Base-by-base conservation (phyloP, 192 early-diverging fungal species). In the Podila clonocystis region DNA sequence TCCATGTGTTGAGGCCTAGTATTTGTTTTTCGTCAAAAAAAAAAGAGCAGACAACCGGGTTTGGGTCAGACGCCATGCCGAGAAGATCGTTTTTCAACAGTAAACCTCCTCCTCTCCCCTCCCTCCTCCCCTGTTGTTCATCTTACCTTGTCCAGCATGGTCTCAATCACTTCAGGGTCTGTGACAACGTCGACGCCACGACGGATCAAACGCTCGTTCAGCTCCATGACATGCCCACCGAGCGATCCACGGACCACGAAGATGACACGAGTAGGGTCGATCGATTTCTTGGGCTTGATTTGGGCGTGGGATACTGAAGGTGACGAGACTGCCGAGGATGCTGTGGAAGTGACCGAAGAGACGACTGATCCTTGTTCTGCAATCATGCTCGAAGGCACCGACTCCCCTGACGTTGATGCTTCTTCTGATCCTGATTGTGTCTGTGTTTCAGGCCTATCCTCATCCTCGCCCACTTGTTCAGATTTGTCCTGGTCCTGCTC, bases 91-190 rank as follows among this genome's bases (percentile, higher is more conserved):
- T 57, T 29, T 52, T 50, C 19, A n/a, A n/a, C n/a, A n/a, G n/a
- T n/a, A n/a, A n/a, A n/a, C n/a, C n/a, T n/a, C n/a, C n/a, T n/a
- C n/a, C n/a, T n/a, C n/a, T n/a, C n/a, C n/a, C n/a, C n/a, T n/a
- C n/a, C n/a, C n/a, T n/a, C n/a, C n/a, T n/a, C n/a, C n/a, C n/a
- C n/a, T n/a, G n/a, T n/a, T n/a, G n/a, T n/a, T n/a, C n/a, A n/a
- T n/a, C n/a, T n/a, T n/a, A 80, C 77, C 77, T 73, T 72, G 29
- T 68, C 57, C n/a, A 80, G 41, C 50, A 80, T 59, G 58, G 70
- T 73, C 5, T 68, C 29, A 45, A 80, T 72, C 26, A 69, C 67
- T 1, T 19, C 20, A 17, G 70, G 65, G 13, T 80, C 77, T 2
- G 65, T 80, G 33, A 73, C 73, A 8, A 26, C 58, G 15, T 65